A percentile compares a stretch with the other conserved stretches of the same genome.
Evolutionary conservation across 2,329 filamentous ascomycete genomes (phyloP).

Genomic region (Malbranchea zuffiana): DNA sequence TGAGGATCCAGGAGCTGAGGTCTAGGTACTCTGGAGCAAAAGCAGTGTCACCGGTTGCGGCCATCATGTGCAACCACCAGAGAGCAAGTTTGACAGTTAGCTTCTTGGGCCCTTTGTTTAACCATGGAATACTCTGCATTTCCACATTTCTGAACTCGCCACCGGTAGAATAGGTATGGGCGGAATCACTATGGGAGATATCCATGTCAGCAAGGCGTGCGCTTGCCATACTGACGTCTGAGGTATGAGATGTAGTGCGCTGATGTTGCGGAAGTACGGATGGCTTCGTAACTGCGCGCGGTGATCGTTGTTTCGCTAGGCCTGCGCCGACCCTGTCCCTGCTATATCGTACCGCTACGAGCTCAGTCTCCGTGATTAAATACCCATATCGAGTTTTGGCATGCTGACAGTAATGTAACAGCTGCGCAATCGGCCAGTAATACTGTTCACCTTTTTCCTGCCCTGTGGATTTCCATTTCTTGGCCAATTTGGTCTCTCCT

Average conservation of each 20-base stretch:
- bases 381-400: constrained; percentile 11
- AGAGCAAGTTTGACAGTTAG: constrained; percentile 12
- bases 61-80: constrained; percentile 14
- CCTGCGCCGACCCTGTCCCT: constrained; percentile 5
- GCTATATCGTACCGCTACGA: constrained; percentile 9
- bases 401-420: constrained; percentile 1
- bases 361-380: constrained; percentile 9
- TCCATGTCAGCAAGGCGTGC: not conserved
- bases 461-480: constrained; percentile 2
- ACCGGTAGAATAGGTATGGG: not conserved
- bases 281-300: not conserved
- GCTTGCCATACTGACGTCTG: not conserved
- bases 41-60: no score
- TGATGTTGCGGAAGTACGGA: not conserved
- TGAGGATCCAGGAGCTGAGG: no score
- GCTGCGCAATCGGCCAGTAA: constrained; percentile 7
- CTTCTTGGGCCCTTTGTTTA: constrained; percentile 3
- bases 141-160: constrained; percentile 9
- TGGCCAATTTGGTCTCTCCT: constrained; percentile 8
- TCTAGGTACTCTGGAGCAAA: no score
- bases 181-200: constrained; percentile 1
- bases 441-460: not conserved
- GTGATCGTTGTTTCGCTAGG: constrained; percentile 2
- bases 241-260: not conserved
- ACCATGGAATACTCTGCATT: constrained; percentile 13